Evolutionary conservation across 345 rosid genomes (phyloP), one percentile per base, ranked within the genome.

Genomic region (Hirschfeldia incana): DNA sequence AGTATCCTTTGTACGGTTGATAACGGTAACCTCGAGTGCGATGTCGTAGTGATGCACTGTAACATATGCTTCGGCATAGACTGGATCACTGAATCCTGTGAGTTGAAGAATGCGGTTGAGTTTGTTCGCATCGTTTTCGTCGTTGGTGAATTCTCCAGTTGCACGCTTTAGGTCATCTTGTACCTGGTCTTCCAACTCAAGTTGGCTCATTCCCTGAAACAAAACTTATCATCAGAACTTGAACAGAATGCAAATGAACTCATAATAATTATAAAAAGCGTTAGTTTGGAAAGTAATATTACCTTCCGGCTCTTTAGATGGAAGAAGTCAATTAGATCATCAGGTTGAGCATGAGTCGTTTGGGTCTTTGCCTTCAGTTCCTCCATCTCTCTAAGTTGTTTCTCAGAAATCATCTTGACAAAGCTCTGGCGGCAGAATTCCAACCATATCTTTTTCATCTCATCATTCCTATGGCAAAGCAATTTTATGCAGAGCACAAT

Each of bases 251-350:
- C 16, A 1, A 61, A 69, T 1, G 16, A 29, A 4, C 26, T 39
- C 4, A 11, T 16, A 68, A 16, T 6, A 66, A 15, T 16, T 12
- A 4, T 51, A 64, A 27, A 13, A 28, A 53, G 4, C 10, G 17
- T 29, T 26, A 36, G 9, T 57, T 80, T 70, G 60, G 57, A 39
- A 12, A 44, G 62, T 58, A 65, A 70, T 39, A 60, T 36, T 69
- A 93, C 99, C 97, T 91, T 95, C 84, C 98, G 85, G 84, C 99
- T 93, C 90, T 95, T 95, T 69, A 95, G 85, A 85, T 95, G 99
- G 83, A 90, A 95, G 92, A 95, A 93, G 83, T 93, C 94, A 64
- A 95, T 93, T 72, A 95, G 97, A 73, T 95, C 99, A 87, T 93
- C 99, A 21, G 99, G 99, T 51, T 95, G 99, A 67, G 97, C 94